phyloP scores from a whole-genome alignment of 345 rosid genomes.

The Linum lewisii region DNA sequence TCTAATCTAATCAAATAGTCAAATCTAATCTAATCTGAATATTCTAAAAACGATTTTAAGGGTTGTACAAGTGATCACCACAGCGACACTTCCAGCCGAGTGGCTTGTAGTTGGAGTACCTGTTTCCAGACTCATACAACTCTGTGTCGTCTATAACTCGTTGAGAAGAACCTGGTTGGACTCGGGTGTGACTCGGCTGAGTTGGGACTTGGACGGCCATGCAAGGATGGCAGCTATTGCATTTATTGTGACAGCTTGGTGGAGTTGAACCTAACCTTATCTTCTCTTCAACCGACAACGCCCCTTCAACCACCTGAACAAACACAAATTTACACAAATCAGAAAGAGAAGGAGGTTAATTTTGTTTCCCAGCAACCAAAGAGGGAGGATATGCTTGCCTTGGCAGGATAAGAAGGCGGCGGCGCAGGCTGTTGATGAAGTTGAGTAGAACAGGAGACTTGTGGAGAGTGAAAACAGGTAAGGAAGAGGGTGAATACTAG shows the following conservation, averaged over 20 bases:
- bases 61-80: constrained; percentile 61
- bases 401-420: constrained; percentile 5
- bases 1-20: too few species aligned
- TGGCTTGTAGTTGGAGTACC: constrained; percentile 87
- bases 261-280: constrained; percentile 80
- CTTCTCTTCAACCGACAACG: constrained; percentile 39
- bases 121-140: constrained; percentile 31
- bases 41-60: too few species aligned
- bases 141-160: constrained; percentile 5
- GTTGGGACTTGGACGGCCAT: constrained; percentile 75
- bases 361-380: background rate
- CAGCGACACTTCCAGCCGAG: constrained; percentile 91
- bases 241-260: constrained; percentile 86
- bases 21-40: too few species aligned
- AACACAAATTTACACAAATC: background rate
- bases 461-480: constrained; percentile 12
- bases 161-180: constrained; percentile 8
- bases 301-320: constrained; percentile 22
- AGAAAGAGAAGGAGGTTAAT: background rate
- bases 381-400: constrained; percentile 11
- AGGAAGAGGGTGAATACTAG: constrained; percentile 1
- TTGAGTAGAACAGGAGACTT: constrained; percentile 19
- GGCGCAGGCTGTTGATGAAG: constrained; percentile 13
- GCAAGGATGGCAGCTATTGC: constrained; percentile 86
- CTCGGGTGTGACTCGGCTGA: constrained; percentile 24